Conservation (phyloP, 2,329 filamentous ascomycete species). For the Penicillium brasilianum region DNA sequence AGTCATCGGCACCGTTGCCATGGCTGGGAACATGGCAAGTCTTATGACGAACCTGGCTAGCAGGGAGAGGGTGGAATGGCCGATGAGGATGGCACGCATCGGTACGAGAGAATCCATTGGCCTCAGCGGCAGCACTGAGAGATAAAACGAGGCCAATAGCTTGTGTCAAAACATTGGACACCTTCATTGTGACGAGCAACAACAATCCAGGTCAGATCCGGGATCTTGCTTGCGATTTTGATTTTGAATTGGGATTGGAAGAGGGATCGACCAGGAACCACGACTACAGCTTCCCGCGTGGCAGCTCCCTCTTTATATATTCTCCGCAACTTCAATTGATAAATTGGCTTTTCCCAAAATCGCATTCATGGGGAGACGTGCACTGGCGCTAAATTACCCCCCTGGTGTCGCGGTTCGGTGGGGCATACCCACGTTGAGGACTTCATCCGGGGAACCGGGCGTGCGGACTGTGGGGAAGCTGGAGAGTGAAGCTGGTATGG, state of each 20-base stretch:
- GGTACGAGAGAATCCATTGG: conserved; percentile 24
- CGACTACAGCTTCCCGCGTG: neutral
- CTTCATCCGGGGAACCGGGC: conserved; percentile 27
- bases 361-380: conserved; percentile 1
- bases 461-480: conserved; percentile 23
- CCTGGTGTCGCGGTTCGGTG: conserved; percentile 6
- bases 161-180: conserved; percentile 31
- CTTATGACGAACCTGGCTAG: conserved; percentile 30
- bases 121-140: conserved; percentile 25
- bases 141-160: conserved; percentile 29
- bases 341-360: neutral
- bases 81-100: conserved; percentile 35
- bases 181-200: conserved; percentile 30
- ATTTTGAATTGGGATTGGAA: no score
- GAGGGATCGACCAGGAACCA: neutral
- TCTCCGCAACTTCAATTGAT: neutral
- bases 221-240: neutral
- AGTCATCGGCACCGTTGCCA: conserved; percentile 52
- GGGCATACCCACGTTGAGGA: conserved; percentile 10
- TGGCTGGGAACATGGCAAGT: conserved; percentile 38
- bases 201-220: neutral
- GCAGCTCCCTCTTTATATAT: conserved; percentile 7
- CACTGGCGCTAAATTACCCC: conserved; percentile 6
- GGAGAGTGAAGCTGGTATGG: neutral
- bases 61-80: conserved; percentile 38